phyloP scores from a whole-genome alignment of 495 filamentous ascomycete genomes.

The Podospora didyma region DNA sequence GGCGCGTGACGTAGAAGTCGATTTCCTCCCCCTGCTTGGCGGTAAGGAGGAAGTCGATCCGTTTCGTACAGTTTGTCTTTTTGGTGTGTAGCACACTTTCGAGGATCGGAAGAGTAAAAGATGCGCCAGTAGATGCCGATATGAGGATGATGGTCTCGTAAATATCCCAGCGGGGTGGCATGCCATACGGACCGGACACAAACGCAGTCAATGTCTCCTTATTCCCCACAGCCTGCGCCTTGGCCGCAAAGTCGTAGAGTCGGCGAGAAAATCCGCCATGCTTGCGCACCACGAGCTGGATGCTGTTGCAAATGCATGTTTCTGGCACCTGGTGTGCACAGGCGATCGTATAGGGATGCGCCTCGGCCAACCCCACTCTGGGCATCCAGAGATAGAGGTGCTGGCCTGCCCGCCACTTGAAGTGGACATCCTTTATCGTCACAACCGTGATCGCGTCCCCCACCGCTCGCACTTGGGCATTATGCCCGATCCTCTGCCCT shows the following conservation, averaged over 20 bases:
- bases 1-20: constrained; percentile 61
- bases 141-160: constrained; percentile 58
- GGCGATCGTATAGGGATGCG: constrained; percentile 80
- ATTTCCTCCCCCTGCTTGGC: constrained; percentile 65
- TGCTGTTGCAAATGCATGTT: constrained; percentile 50
- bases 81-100: constrained; percentile 47
- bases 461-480: constrained; percentile 60
- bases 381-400: constrained; percentile 75
- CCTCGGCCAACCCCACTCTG: constrained; percentile 62
- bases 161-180: constrained; percentile 51
- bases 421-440: constrained; percentile 62
- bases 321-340: constrained; percentile 40
- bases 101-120: constrained; percentile 53
- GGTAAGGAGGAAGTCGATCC: constrained; percentile 68
- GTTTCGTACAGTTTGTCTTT: constrained; percentile 52
- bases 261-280: constrained; percentile 67
- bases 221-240: constrained; percentile 30
- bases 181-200: constrained; percentile 55
- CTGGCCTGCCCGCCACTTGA: constrained; percentile 73
- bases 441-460: constrained; percentile 62
- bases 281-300: constrained; percentile 71
- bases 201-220: constrained; percentile 42
- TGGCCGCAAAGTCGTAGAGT: constrained; percentile 60
- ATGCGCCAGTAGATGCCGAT: constrained; percentile 55
- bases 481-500: constrained; percentile 44